These are phyloP conservation scores for Thecamonas trahens DNA, from an alignment of 78 protist species.

Conservation along the genomic window DNA sequence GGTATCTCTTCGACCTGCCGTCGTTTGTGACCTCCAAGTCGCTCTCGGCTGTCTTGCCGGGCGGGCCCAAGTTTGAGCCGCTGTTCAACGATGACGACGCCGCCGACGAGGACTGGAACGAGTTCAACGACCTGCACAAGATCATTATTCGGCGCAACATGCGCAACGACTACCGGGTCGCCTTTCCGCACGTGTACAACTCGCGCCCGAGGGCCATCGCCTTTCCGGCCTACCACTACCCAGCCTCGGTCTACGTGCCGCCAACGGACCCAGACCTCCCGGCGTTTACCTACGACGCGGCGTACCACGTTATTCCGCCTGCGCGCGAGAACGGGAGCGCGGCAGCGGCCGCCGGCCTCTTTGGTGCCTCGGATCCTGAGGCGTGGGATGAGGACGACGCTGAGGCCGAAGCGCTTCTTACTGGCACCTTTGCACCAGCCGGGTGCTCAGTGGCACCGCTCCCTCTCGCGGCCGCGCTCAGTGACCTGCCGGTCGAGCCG, in stretches of 20 bases:
- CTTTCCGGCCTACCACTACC: conserved; percentile 79
- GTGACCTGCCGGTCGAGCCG: too few relatives aligned
- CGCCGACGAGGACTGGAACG: conserved; percentile 97
- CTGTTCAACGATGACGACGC: conserved; percentile 83
- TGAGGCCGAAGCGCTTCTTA: too few relatives aligned
- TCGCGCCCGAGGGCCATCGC: conserved; percentile 85
- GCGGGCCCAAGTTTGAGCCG: conserved; percentile 99
- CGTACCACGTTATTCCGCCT: background rate
- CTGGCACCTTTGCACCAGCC: too few relatives aligned
- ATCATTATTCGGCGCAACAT: conserved; percentile 92
- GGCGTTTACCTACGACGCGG: conserved; percentile 90
- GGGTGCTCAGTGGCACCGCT: too few relatives aligned
- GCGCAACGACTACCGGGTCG: conserved; percentile 95
- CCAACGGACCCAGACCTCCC: conserved; percentile 91
- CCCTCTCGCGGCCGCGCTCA: too few relatives aligned
- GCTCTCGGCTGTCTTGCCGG: conserved; percentile 96
- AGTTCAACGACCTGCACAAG: conserved; percentile 98
- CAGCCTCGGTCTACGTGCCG: conserved; percentile 71
- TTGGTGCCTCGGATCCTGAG: too few relatives aligned
- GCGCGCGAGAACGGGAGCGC: background rate
- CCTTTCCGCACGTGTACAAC: conserved; percentile 98
- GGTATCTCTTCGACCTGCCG: conserved; percentile 89
- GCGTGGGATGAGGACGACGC: too few relatives aligned
- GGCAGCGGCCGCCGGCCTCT: too few relatives aligned
- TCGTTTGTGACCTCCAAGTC: conserved; percentile 98